Percentiles rank a stretch among this genome's conserved stretches.
Conservation (phyloP, 1,284 basidiomycete genomes). For the Vanrija pseudolonga region DNA sequence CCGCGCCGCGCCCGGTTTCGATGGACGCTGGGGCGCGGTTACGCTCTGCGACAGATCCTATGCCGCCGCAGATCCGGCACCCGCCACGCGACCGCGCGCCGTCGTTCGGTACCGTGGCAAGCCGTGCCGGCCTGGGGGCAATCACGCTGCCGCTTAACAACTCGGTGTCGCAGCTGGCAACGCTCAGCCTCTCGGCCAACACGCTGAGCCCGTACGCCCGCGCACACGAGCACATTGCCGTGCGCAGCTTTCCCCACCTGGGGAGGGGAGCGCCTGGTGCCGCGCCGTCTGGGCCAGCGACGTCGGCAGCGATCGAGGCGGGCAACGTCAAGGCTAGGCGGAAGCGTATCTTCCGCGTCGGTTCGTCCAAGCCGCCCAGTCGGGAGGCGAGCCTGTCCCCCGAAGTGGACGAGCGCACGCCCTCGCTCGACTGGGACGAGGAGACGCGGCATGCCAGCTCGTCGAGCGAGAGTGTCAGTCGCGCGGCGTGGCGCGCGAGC, state of each 20-base stretch:
- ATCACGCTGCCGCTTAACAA: constrained; percentile 73
- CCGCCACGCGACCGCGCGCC: constrained; percentile 7
- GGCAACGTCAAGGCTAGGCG: constrained; percentile 64
- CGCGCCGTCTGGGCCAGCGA: constrained; percentile 26
- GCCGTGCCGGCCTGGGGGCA: background rate
- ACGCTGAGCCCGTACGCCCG: constrained; percentile 87
- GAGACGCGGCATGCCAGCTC: constrained; percentile 8
- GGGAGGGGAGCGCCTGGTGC: constrained; percentile 19
- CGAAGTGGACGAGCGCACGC: constrained; percentile 14
- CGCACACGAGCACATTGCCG: constrained; percentile 80
- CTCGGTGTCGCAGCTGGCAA: constrained; percentile 74
- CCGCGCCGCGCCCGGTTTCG: background rate
- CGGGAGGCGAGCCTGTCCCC: constrained; percentile 1
- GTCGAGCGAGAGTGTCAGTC: constrained; percentile 10
- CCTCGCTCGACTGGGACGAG: constrained; percentile 17
- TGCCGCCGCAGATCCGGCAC: background rate
- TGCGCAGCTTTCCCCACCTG: constrained; percentile 70
- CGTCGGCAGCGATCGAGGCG: constrained; percentile 2
- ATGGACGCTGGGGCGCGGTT: background rate
- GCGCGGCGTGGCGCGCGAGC: constrained; percentile 5
- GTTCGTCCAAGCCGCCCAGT: constrained; percentile 45
- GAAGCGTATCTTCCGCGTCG: constrained; percentile 68
- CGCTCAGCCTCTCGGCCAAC: constrained; percentile 79
- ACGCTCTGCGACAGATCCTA: background rate
- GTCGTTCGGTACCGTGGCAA: background rate